Evolutionary conservation across 345 rosid species (phyloP).

Genomic region (Kernera saxatilis): DNA sequence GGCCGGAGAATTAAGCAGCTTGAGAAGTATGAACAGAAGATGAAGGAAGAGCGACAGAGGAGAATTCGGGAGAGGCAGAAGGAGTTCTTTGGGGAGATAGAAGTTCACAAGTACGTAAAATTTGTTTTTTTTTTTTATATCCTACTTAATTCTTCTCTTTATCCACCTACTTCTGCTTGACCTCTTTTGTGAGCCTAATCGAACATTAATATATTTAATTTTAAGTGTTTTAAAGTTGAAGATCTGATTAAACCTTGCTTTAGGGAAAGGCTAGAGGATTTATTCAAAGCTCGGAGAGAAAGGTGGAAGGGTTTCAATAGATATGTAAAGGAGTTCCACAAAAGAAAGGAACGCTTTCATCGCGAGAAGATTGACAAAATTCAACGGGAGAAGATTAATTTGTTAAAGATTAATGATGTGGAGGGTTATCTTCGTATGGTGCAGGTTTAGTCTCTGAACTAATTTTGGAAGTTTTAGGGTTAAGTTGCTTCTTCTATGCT

Average conservation of each 20-base stretch:
- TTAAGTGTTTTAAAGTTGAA: background rate
- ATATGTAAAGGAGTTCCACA: slow-evolving; percentile 87
- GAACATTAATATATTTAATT: background rate
- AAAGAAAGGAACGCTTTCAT: slow-evolving; percentile 81
- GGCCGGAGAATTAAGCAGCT: slow-evolving; percentile 88
- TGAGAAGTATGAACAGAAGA: slow-evolving; percentile 76
- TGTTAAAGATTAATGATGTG: slow-evolving; percentile 88
- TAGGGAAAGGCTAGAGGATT: slow-evolving; percentile 88
- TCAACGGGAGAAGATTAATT: slow-evolving; percentile 90
- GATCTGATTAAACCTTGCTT: slow-evolving; percentile 16
- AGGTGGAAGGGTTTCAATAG: slow-evolving; percentile 86
- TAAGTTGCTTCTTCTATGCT: slow-evolving; percentile 5
- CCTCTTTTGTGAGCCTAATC: background rate
- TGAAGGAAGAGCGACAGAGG: slow-evolving; percentile 94
- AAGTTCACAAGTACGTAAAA: slow-evolving; percentile 69
- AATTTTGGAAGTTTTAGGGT: background rate
- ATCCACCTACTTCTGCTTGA: background rate
- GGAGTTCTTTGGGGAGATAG: slow-evolving; percentile 89
- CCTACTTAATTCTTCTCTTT: background rate
- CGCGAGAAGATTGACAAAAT: slow-evolving; percentile 94
- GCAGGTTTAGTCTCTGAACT: slow-evolving; percentile 51
- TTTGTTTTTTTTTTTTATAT: background rate
- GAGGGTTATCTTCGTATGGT: slow-evolving; percentile 98
- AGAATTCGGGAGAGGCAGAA: slow-evolving; percentile 95
- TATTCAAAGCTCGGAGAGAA: slow-evolving; percentile 72